These are phyloP conservation scores for Candida bentonensis DNA, from an alignment of 805 yeast genomes.

Conservation along the genomic window DNA sequence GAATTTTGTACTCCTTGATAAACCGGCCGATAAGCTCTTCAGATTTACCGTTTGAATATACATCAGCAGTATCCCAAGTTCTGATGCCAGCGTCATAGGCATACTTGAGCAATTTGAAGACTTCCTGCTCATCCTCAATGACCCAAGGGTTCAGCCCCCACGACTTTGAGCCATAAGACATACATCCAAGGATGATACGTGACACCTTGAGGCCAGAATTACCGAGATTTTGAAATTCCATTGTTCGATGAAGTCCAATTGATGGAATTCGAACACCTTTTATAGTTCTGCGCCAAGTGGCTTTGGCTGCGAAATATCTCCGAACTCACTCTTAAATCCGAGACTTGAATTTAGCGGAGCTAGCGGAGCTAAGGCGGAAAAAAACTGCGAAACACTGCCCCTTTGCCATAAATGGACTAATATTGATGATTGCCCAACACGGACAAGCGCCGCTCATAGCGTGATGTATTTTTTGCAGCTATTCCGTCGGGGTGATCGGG, in stretches of 20 bases:
- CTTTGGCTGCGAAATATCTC: background rate
- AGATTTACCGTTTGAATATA: conserved; percentile 31
- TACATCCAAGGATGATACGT: conserved; percentile 27
- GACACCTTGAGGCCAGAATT: conserved; percentile 26
- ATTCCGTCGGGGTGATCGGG: no score
- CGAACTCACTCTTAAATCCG: background rate
- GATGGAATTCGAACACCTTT: background rate
- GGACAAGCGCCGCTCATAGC: no score
- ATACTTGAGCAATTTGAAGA: conserved; percentile 29
- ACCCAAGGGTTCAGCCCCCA: conserved; percentile 29
- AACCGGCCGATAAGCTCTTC: conserved; percentile 40
- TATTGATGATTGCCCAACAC: no score
- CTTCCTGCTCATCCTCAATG: conserved; percentile 31
- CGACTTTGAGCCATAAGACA: conserved; percentile 20
- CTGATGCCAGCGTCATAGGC: conserved; percentile 33
- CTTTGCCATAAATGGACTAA: no score
- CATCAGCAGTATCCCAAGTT: conserved; percentile 32
- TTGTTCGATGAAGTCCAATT: background rate
- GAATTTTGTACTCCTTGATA: conserved; percentile 34
- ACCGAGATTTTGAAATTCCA: conserved; percentile 14
- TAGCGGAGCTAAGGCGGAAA: background rate
- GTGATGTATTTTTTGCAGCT: no score
- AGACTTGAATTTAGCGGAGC: background rate
- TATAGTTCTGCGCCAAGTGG: background rate
- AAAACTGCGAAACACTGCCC: background rate